A percentile compares a stretch with the other conserved stretches of the same genome.
Evolutionary conservation across 164 flowering plant genomes (phyloP).

Genomic region (Stephania yunnanensis): DNA sequence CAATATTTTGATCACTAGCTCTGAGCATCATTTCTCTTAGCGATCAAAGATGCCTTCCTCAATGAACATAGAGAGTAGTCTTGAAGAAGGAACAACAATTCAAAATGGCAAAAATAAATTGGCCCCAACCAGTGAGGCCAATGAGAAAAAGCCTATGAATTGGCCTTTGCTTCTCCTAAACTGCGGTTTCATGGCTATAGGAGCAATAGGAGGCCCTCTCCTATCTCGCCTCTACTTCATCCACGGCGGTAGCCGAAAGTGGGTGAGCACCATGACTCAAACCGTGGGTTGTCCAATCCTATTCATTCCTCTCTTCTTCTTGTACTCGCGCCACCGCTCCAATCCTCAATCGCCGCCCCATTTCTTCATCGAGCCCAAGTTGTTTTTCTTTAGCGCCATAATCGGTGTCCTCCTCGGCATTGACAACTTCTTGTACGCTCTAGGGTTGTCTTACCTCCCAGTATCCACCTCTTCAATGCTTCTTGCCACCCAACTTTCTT

Average conservation of each 20-base stretch:
- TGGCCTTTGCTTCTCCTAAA: neutral
- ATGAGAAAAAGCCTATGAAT: neutral
- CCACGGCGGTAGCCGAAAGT: slow-evolving; percentile 8
- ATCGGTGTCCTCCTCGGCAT: slow-evolving; percentile 5
- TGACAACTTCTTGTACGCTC: slow-evolving; percentile 4
- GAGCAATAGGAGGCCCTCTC: slow-evolving; percentile 13
- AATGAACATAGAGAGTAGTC: neutral
- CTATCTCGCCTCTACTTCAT: slow-evolving; percentile 9
- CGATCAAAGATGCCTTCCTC: neutral
- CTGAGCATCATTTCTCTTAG: too few relatives aligned
- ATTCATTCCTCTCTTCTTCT: slow-evolving; percentile 6
- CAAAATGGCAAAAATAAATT: too few relatives aligned
- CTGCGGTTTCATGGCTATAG: neutral
- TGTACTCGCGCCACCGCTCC: neutral
- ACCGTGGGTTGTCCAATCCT: slow-evolving; percentile 11
- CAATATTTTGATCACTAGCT: neutral
- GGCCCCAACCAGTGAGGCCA: neutral
- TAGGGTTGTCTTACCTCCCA: slow-evolving; percentile 11
- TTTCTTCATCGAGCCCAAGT: slow-evolving; percentile 7
- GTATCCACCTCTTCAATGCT: slow-evolving; percentile 12
- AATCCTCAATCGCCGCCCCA: neutral
- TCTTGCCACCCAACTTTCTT: slow-evolving; percentile 10
- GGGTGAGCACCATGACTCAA: neutral
- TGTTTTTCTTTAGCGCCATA: slow-evolving; percentile 2
- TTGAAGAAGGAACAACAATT: neutral